Conservation (phyloP, 495 filamentous ascomycete genomes). For the Tuber melanosporum region DNA sequence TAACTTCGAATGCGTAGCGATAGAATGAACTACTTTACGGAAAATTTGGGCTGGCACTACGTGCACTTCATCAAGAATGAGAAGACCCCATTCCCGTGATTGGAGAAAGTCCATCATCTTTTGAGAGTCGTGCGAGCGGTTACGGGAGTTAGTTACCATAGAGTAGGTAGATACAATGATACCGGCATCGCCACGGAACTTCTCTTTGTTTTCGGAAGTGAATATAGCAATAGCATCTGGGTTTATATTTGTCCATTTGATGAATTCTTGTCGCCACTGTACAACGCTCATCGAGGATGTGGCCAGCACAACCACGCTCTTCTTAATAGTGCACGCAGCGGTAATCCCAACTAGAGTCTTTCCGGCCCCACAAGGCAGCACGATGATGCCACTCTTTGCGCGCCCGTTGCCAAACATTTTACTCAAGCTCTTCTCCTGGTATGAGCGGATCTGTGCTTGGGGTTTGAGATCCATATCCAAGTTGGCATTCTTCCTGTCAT, state of each 20-base stretch:
- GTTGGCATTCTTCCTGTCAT: conserved; percentile 79
- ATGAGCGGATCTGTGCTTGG: conserved; percentile 75
- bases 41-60: conserved; percentile 96
- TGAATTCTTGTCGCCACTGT: conserved; percentile 91
- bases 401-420: conserved; percentile 99
- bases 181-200: conserved; percentile 80
- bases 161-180: conserved; percentile 97
- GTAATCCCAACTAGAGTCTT: conserved; percentile 97
- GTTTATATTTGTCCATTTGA: conserved; percentile 97
- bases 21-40: conserved; percentile 78
- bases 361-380: conserved; percentile 91
- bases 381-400: conserved; percentile 95
- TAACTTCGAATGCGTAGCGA: conserved; percentile 93
- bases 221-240: conserved; percentile 90
- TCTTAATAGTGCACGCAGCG: conserved; percentile 94
- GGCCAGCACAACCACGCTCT: conserved; percentile 88
- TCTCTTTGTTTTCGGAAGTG: conserved; percentile 86
- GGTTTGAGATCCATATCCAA: conserved; percentile 87
- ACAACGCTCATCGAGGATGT: conserved; percentile 97
- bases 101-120: conserved; percentile 98
- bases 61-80: conserved; percentile 98
- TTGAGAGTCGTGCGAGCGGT: conserved; percentile 81
- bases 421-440: conserved; percentile 92
- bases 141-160: conserved; percentile 87
- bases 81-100: conserved; percentile 90